phyloP scores from a whole-genome alignment of 78 protist genomes.

The Dictyostelium purpureum region DNA sequence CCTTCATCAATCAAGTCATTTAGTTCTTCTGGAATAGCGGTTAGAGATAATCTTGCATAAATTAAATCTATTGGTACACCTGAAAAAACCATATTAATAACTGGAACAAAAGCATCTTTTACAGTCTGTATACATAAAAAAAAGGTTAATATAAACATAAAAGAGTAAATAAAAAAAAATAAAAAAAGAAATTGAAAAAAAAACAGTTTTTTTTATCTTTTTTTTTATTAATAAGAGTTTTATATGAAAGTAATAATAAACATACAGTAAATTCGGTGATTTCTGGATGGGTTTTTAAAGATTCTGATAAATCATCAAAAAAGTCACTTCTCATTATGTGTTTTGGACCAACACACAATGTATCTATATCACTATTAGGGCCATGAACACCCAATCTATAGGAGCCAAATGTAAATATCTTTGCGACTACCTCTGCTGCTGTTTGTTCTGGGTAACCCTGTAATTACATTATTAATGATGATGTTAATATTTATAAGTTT shows the following conservation, averaged over 20 bases:
- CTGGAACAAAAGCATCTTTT: conserved; percentile 95
- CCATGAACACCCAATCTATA: conserved; percentile 97
- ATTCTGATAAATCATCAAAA: conserved; percentile 75
- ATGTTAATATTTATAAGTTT: no score
- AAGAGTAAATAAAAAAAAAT: neutral
- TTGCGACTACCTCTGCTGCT: conserved; percentile 71
- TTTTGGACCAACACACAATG: conserved; percentile 93
- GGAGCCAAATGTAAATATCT: conserved; percentile 96
- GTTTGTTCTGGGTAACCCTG: conserved; percentile 59
- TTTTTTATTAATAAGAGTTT: neutral
- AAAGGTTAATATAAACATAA: neutral
- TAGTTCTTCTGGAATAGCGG: conserved; percentile 84
- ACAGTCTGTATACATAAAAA: conserved; percentile 64
- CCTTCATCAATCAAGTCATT: conserved; percentile 75
- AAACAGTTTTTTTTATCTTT: neutral
- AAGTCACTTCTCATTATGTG: conserved; percentile 89
- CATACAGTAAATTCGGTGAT: conserved; percentile 79
- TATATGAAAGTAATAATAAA: conserved; percentile 16
- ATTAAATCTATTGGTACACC: conserved; percentile 95
- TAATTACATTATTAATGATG: neutral
- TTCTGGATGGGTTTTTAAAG: conserved; percentile 76
- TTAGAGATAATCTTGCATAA: conserved; percentile 85
- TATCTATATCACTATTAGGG: conserved; percentile 97
- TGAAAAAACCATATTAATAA: conserved; percentile 91
- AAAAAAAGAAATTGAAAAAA: no score